Evolutionary conservation across 306 rosid genomes (phyloP).

Genomic region (Chamaecrista fasciculata): DNA sequence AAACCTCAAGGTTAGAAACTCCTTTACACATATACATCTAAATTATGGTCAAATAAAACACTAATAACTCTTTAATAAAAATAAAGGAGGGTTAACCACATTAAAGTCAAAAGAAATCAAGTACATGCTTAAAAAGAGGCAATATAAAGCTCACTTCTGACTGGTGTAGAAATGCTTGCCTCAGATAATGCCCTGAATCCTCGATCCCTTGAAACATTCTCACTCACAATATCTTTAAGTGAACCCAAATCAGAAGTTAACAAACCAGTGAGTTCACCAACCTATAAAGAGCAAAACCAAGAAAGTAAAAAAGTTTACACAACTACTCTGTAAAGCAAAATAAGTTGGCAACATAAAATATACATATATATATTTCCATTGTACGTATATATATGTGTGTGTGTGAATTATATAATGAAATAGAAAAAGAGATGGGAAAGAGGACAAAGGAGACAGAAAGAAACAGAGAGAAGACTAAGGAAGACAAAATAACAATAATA

Average conservation of each 20-base stretch:
- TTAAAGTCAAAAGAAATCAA: conserved; percentile 30
- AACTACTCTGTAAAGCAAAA: conserved; percentile 1
- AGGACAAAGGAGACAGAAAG: background rate
- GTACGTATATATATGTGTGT: too few species aligned
- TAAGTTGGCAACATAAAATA: background rate
- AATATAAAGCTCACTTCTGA: conserved; percentile 91
- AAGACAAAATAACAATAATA: background rate
- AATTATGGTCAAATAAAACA: conserved; percentile 7
- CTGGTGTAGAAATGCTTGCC: conserved; percentile 98
- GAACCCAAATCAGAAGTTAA: conserved; percentile 91
- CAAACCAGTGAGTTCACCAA: conserved; percentile 91
- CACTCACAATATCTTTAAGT: conserved; percentile 71
- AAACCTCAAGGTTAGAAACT: background rate
- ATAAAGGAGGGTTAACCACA: conserved; percentile 23
- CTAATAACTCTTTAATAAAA: conserved; percentile 22
- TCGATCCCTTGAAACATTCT: conserved; percentile 90
- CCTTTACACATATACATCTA: conserved; percentile 13
- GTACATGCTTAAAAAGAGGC: conserved; percentile 55
- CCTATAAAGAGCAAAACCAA: conserved; percentile 51
- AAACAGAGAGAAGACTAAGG: conserved; percentile 3
- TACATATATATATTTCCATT: too few species aligned
- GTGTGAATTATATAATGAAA: background rate
- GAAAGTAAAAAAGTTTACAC: conserved; percentile 27
- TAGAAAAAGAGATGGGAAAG: conserved; percentile 19
- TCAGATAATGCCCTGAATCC: conserved; percentile 97